Percentiles rank a stretch among this genome's conserved stretches.
These are phyloP conservation scores for Hygrophorus russula DNA, from an alignment of 768 basidiomycete species.

Conservation along the genomic window DNA sequence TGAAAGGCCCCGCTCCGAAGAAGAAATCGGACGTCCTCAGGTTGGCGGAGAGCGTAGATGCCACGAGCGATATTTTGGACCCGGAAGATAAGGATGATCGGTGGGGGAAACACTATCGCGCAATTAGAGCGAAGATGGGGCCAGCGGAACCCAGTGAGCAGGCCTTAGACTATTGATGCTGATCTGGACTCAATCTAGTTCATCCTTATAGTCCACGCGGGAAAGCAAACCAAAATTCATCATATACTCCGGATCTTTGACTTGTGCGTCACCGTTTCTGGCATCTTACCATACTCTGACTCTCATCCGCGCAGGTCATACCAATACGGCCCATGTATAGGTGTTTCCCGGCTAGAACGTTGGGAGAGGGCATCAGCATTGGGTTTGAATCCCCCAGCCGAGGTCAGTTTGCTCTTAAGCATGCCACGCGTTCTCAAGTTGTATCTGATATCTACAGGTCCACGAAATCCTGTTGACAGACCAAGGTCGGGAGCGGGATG, in stretches of 20 bases:
- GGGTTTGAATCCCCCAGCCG: constrained; percentile 69
- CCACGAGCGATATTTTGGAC: constrained; percentile 19
- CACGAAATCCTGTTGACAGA: constrained; percentile 64
- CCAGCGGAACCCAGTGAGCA: constrained; percentile 48
- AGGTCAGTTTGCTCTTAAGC: constrained; percentile 34
- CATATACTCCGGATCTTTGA: constrained; percentile 76
- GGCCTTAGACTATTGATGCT: constrained; percentile 1
- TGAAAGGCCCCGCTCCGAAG: neutral
- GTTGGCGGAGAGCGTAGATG: constrained; percentile 10
- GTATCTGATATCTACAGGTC: constrained; percentile 34
- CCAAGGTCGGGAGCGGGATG: constrained; percentile 42
- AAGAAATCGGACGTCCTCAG: constrained; percentile 2
- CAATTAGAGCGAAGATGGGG: constrained; percentile 43
- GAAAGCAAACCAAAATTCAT: constrained; percentile 50
- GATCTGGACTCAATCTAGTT: constrained; percentile 2
- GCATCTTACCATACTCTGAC: constrained; percentile 1
- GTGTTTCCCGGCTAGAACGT: constrained; percentile 70
- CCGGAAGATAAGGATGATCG: constrained; percentile 36
- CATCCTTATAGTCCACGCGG: constrained; percentile 44
- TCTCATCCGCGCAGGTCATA: constrained; percentile 37
- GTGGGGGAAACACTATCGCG: constrained; percentile 40
- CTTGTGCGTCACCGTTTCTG: constrained; percentile 29
- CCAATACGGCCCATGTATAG: constrained; percentile 73
- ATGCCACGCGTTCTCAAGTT: neutral
- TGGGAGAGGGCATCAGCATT: constrained; percentile 79